Evolutionary conservation across 2,329 filamentous ascomycete species (phyloP).

Genomic region (Raffaelea deltoideospora): DNA sequence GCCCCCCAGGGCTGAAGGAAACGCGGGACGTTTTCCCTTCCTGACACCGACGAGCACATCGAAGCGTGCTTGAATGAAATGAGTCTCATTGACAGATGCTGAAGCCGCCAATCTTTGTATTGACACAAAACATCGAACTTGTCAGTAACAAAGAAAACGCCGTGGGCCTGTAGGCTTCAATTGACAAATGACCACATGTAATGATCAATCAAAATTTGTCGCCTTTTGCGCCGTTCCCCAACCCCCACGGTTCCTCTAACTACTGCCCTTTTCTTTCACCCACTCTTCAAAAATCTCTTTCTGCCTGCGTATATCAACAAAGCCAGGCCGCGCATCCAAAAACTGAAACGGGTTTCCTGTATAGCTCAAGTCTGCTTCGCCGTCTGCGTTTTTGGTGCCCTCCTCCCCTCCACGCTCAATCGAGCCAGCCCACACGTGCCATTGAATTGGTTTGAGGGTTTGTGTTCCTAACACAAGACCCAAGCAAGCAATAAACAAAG

Average conservation of each 20-base stretch:
- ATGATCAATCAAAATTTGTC: too few species aligned
- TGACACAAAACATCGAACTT: too few species aligned
- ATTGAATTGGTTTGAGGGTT: slow-evolving; percentile 69
- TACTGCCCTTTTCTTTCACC: slow-evolving; percentile 28
- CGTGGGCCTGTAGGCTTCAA: too few species aligned
- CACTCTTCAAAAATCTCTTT: slow-evolving; percentile 66
- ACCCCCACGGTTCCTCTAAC: slow-evolving; percentile 1
- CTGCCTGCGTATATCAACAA: slow-evolving; percentile 75
- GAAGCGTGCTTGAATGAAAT: too few species aligned
- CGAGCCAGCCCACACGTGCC: slow-evolving; percentile 68
- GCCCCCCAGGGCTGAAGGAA: too few species aligned
- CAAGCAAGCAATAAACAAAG: slow-evolving; percentile 64
- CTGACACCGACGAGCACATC: too few species aligned
- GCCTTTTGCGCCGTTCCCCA: slow-evolving; percentile 5
- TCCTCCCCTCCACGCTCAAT: slow-evolving; percentile 61
- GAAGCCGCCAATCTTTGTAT: too few species aligned
- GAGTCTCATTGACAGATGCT: too few species aligned
- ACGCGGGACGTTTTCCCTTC: too few species aligned
- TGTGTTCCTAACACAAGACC: slow-evolving; percentile 70
- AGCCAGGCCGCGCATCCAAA: slow-evolving; percentile 68
- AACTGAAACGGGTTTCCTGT: slow-evolving; percentile 65
- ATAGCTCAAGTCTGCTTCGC: slow-evolving; percentile 52
- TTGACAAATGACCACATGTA: too few species aligned
- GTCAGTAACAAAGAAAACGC: too few species aligned
- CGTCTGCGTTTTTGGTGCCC: slow-evolving; percentile 39